Evolutionary conservation across 2,329 filamentous ascomycete genomes (phyloP).

Genomic region (Aspergillus intermedius): DNA sequence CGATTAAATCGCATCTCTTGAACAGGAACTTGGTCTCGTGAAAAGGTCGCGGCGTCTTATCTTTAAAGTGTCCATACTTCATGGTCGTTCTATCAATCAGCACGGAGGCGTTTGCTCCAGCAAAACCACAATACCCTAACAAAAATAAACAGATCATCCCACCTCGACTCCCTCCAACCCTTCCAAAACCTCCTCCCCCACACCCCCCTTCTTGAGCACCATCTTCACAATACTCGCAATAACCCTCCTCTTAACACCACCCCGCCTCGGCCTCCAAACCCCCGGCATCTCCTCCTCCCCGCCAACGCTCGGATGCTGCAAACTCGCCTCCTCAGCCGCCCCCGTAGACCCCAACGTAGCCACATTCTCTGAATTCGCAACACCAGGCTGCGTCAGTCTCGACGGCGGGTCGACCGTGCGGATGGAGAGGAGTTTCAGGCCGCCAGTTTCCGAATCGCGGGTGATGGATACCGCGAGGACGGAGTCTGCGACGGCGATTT

Average conservation of each 20-base stretch:
- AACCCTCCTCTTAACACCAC: conserved; percentile 70
- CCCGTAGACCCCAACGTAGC: conserved; percentile 41
- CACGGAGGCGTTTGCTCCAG: too few species aligned
- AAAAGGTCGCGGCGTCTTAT: too few species aligned
- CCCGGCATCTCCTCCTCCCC: conserved; percentile 56
- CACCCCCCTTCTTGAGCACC: conserved; percentile 68
- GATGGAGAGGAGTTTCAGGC: conserved; percentile 60
- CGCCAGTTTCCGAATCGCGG: conserved; percentile 25
- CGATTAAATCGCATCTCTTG: too few species aligned
- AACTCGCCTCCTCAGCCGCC: conserved; percentile 37
- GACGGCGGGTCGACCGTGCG: conserved; percentile 70
- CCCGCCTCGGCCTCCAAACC: conserved; percentile 80
- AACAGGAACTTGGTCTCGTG: too few species aligned
- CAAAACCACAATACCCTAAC: neutral
- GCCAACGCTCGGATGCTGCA: conserved; percentile 46
- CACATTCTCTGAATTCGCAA: conserved; percentile 58
- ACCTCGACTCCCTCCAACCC: conserved; percentile 66
- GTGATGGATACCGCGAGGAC: conserved; percentile 79
- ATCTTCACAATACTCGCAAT: conserved; percentile 69
- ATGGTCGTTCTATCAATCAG: too few species aligned
- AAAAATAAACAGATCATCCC: conserved; percentile 35
- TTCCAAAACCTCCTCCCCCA: conserved; percentile 78
- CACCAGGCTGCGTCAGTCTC: conserved; percentile 63
- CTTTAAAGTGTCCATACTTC: too few species aligned
- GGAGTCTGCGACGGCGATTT: conserved; percentile 85